Base-by-base conservation (phyloP, 2,329 filamentous ascomycete species). In the Penicillium sp. region DNA sequence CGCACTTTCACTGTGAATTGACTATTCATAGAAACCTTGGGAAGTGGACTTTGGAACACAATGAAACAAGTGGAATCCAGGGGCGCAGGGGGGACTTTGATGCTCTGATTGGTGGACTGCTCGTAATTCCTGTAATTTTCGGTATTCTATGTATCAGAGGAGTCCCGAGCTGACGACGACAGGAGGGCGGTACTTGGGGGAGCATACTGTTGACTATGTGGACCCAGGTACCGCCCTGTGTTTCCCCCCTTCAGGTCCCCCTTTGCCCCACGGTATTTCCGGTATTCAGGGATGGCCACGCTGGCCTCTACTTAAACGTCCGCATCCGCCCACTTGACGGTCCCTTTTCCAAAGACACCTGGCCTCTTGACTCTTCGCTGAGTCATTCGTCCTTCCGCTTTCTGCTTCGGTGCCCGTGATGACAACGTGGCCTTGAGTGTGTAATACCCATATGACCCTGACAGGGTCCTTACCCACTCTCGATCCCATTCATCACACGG, bases 301-400 rank as follows among this genome's bases (percentile, higher is more conserved):
- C 67, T 77, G 74, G 73, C 74, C 74, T 76, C 70, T 76, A 75
- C 69, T 75, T 73, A 75, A 68, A 66, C 65, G 53, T 52, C 33
- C 19, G 21, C 42, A 25, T 19, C 16, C n/a, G n/a, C 31, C 16
- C 23, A 16, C 43, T n/a, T 50, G 56, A 55, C 47, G 50, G 59
- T 62, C 67, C 48, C 48, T 48, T 50, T 54, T 58, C 37, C 44
- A 62, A 50, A 62, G 64, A 67, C 75, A 76, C 54, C 60, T 76
- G 72, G 72, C 74, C 73, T 76, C 53, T 61, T 52, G 55, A 42
- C 19, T 21, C 39, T 23, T 42, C 50, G 55, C 61, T 63, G 55
- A 64, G 58, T 60, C 56, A 57, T 29, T 47, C 56, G 58, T 53
- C 55, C 55, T 58, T 53, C 60, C 63, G 67, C 67, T 64, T 59